These are phyloP conservation scores for Colletotrichum euphorbiae DNA, from an alignment of 2,329 filamentous ascomycete genomes.

Conservation along the genomic window DNA sequence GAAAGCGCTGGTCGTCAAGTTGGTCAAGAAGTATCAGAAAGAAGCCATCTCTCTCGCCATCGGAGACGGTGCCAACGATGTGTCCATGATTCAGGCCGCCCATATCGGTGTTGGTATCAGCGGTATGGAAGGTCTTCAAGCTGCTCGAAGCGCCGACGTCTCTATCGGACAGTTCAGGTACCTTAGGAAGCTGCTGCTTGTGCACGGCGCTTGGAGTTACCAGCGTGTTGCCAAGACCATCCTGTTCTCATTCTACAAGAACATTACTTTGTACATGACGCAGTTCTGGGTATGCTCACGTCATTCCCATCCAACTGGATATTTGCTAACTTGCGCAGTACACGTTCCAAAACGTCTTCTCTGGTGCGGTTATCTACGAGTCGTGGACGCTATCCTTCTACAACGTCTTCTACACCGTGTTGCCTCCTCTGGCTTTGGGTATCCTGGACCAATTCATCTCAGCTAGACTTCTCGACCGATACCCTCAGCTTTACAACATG, in stretches of 20 bases:
- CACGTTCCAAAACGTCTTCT: constrained; percentile 98
- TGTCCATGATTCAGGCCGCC: constrained; percentile 99
- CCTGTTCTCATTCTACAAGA: constrained; percentile 99
- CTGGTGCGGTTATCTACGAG: constrained; percentile 97
- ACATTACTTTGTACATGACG: constrained; percentile 98
- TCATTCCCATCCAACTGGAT: background rate
- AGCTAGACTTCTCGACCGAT: constrained; percentile 90
- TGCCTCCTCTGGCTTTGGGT: constrained; percentile 92
- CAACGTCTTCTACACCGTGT: constrained; percentile 97
- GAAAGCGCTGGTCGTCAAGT: constrained; percentile 96
- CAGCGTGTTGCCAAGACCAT: constrained; percentile 97
- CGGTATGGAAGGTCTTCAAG: constrained; percentile 95
- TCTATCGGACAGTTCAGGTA: constrained; percentile 96
- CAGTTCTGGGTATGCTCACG: constrained; percentile 88
- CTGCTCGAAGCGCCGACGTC: constrained; percentile 94
- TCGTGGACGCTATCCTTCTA: constrained; percentile 99
- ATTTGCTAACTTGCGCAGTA: constrained; percentile 67
- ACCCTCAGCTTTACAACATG: constrained; percentile 94
- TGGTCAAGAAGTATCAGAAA: constrained; percentile 92
- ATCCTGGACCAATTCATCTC: constrained; percentile 99
- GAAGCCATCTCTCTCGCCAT: constrained; percentile 94
- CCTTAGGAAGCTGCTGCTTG: constrained; percentile 90
- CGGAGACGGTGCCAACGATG: constrained; percentile 97
- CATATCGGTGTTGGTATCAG: constrained; percentile 98
- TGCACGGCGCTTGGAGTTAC: constrained; percentile 98